Evolutionary conservation across 306 rosid genomes (phyloP).

Genomic region (Spatholobus suberectus): DNA sequence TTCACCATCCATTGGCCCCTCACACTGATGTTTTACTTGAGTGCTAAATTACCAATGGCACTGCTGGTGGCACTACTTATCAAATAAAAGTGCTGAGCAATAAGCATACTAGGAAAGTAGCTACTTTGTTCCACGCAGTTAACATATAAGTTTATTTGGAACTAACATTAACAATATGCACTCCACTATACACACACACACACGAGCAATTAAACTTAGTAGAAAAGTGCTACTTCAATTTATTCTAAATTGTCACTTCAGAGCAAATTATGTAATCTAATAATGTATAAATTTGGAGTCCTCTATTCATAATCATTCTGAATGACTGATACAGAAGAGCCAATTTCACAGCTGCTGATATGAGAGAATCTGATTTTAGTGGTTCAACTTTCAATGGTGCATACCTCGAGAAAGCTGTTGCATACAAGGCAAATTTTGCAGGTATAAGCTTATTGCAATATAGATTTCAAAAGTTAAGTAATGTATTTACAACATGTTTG

Average conservation of each 20-base stretch:
- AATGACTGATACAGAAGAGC: constrained; percentile 82
- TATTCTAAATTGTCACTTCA: constrained; percentile 7
- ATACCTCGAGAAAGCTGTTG: constrained; percentile 95
- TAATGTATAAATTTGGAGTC: constrained; percentile 33
- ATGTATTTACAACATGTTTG: background rate
- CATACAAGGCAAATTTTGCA: constrained; percentile 88
- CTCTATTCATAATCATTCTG: constrained; percentile 43
- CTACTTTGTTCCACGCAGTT: background rate
- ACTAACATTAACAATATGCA: background rate
- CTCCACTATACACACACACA: background rate
- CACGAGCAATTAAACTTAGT: background rate
- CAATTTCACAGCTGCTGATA: constrained; percentile 97
- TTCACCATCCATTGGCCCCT: background rate
- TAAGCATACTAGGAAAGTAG: background rate
- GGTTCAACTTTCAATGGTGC: constrained; percentile 98
- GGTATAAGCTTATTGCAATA: constrained; percentile 53
- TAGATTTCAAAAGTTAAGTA: background rate
- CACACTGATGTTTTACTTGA: background rate
- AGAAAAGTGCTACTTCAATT: constrained; percentile 4
- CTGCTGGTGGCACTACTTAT: background rate
- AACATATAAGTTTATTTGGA: background rate
- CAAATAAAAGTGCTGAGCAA: background rate
- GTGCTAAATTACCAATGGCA: background rate
- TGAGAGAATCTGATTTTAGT: constrained; percentile 96
- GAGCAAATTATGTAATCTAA: constrained; percentile 29